A percentile compares a stretch with the other conserved stretches of the same genome.
These are phyloP conservation scores for Penicillium samsonianum DNA, from an alignment of 495 filamentous ascomycete species.

Conservation along the genomic window DNA sequence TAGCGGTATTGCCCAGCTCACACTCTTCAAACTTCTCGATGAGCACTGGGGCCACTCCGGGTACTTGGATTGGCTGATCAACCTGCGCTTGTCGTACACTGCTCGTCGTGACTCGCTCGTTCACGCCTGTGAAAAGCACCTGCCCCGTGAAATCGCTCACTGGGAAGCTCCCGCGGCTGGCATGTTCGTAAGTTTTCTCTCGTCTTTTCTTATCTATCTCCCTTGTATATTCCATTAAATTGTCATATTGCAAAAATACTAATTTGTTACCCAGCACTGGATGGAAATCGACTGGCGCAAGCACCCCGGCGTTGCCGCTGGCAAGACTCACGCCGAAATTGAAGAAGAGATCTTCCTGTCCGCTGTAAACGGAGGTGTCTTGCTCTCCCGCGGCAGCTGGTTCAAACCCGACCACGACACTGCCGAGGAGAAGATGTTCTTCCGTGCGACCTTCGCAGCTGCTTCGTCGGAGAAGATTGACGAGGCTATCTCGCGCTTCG, in stretches of 20 bases:
- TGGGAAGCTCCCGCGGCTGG: slow-evolving; percentile 87
- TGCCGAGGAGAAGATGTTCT: slow-evolving; percentile 63
- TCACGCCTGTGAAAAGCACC: slow-evolving; percentile 76
- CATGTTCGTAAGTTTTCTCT: slow-evolving; percentile 79
- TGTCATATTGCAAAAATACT: slow-evolving; percentile 7
- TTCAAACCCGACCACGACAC: slow-evolving; percentile 67
- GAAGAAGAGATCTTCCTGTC: slow-evolving; percentile 83
- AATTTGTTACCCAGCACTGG: slow-evolving; percentile 64
- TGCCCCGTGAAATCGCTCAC: slow-evolving; percentile 75
- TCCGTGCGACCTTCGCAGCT: slow-evolving; percentile 86
- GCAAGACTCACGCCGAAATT: slow-evolving; percentile 64
- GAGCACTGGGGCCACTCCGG: slow-evolving; percentile 94
- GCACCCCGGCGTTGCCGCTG: slow-evolving; percentile 61
- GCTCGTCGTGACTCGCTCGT: slow-evolving; percentile 72
- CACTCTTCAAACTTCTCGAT: slow-evolving; percentile 86
- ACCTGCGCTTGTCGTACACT: slow-evolving; percentile 82
- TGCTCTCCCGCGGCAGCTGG: slow-evolving; percentile 83
- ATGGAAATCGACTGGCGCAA: slow-evolving; percentile 71
- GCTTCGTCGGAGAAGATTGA: slow-evolving; percentile 72
- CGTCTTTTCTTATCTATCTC: slow-evolving; percentile 2
- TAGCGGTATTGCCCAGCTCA: slow-evolving; percentile 76
- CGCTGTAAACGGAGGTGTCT: slow-evolving; percentile 67
- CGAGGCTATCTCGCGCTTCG: slow-evolving; percentile 77
- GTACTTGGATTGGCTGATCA: slow-evolving; percentile 86
- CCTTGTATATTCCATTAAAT: background rate